phyloP scores from a whole-genome alignment of 2,329 filamentous ascomycete species.

The Claviceps africana region DNA sequence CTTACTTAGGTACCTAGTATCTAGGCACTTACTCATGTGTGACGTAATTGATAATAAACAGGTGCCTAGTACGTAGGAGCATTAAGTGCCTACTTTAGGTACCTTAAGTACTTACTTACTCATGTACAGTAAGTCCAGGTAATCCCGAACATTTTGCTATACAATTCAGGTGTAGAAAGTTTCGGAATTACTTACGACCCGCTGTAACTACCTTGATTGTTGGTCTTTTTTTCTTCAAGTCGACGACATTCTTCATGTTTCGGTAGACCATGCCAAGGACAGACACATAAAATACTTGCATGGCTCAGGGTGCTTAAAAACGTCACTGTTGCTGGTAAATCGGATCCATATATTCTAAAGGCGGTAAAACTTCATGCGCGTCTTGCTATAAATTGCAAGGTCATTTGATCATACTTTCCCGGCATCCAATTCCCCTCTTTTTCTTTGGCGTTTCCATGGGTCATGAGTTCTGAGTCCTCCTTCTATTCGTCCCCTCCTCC shows the following conservation, averaged over 20 bases:
- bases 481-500: neutral
- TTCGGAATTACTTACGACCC: no score
- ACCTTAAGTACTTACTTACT: no score
- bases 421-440: neutral
- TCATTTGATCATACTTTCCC: neutral
- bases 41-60: no score
- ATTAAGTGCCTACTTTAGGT: no score
- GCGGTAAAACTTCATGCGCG: neutral
- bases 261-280: neutral
- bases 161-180: no score
- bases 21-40: no score
- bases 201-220: no score
- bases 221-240: neutral
- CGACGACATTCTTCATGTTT: neutral
- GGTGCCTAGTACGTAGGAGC: no score
- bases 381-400: neutral
- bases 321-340: neutral
- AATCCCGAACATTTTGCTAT: no score
- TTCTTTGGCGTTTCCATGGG: neutral
- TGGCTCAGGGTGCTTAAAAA: neutral
- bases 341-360: constrained; percentile 1
- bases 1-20: no score
- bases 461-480: neutral
- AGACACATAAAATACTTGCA: neutral
- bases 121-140: no score